phyloP scores from a whole-genome alignment of 2,329 filamentous ascomycete species.

The Plectosphaerella plurivora region DNA sequence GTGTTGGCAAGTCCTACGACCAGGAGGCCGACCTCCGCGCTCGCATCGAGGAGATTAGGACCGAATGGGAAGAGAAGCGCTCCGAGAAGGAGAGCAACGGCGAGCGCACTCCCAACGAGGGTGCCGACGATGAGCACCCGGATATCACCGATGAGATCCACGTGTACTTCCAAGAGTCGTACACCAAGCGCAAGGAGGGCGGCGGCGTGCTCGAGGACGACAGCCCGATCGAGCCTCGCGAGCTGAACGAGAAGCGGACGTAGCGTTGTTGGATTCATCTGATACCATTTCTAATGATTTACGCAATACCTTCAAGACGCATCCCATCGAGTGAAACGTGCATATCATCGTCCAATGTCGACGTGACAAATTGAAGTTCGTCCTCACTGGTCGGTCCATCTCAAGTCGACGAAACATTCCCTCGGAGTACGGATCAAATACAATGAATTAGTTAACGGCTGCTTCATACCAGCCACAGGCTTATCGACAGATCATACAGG shows the following conservation, averaged over 20 bases:
- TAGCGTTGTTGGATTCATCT: neutral
- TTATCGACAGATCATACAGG: no score
- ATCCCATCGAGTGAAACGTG: no score
- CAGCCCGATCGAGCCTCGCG: neutral
- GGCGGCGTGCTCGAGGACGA: conserved; percentile 4
- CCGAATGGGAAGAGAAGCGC: conserved; percentile 55
- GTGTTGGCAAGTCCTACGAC: conserved; percentile 78
- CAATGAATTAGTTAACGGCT: no score
- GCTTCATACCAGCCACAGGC: no score
- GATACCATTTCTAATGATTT: no score
- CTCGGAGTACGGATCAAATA: no score
- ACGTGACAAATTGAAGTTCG: no score
- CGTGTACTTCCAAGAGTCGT: conserved; percentile 42
- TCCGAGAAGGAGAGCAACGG: conserved; percentile 27
- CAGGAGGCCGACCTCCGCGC: conserved; percentile 76
- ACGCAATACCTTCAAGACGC: no score
- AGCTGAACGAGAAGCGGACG: conserved; percentile 6
- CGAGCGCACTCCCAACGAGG: conserved; percentile 43
- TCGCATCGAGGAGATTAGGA: conserved; percentile 78
- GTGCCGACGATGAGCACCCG: conserved; percentile 40
- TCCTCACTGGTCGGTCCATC: no score
- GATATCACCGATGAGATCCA: conserved; percentile 46
- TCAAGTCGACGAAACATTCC: no score
- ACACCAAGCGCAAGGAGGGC: conserved; percentile 7
- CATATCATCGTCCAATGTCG: no score